These are phyloP conservation scores for Aureobasidium pullulans DNA, from an alignment of 2,329 filamentous ascomycete species.

Conservation along the genomic window DNA sequence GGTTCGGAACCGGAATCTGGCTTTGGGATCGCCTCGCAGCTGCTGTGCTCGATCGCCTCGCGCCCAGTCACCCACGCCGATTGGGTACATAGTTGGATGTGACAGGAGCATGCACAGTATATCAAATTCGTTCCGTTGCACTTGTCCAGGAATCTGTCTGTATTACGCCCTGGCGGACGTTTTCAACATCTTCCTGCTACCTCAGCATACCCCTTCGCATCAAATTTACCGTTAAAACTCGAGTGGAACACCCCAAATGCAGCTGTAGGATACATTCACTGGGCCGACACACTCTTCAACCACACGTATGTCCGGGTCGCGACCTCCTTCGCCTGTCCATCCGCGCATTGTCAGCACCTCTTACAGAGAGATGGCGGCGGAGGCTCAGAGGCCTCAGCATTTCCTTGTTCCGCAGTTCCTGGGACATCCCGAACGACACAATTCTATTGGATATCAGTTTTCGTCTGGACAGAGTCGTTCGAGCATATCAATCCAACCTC, in stretches of 20 bases:
- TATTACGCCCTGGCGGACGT: not conserved
- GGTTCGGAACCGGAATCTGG: constrained; percentile 4
- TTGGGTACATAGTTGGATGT: not conserved
- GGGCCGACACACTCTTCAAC: not conserved
- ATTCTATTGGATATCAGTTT: not conserved
- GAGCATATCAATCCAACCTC: not conserved
- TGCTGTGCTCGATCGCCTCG: constrained; percentile 11
- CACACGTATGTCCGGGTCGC: constrained; percentile 22
- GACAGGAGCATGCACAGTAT: constrained; percentile 10
- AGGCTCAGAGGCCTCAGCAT: constrained; percentile 36
- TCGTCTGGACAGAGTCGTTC: not conserved
- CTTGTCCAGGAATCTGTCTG: not conserved
- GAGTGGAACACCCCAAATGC: constrained; percentile 12
- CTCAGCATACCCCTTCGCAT: not conserved
- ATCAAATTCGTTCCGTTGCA: constrained; percentile 11
- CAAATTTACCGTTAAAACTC: not conserved
- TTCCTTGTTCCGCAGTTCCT: constrained; percentile 35
- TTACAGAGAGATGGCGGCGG: constrained; percentile 34
- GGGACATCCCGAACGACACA: constrained; percentile 28
- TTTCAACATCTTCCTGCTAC: not conserved
- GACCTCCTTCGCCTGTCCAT: constrained; percentile 33
- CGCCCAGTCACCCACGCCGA: not conserved
- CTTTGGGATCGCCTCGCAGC: constrained; percentile 4
- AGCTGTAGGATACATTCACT: not conserved
- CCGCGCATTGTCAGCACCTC: constrained; percentile 29